Evolutionary conservation across 2,329 filamentous ascomycete species (phyloP).

Genomic region (Colletotrichum endophyticum): DNA sequence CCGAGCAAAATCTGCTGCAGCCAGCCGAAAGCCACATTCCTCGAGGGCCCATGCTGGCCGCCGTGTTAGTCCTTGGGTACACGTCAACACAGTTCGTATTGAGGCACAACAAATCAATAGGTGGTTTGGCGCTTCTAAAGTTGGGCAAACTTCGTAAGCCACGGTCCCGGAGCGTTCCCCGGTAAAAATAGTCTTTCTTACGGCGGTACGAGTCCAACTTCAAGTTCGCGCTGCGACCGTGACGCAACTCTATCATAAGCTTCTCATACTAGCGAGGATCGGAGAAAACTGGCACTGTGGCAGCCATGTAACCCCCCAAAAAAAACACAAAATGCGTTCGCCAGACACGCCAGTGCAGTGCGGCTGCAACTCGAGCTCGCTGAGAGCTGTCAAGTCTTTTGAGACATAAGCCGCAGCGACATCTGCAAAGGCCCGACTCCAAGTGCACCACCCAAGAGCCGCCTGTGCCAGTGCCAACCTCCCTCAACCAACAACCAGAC

Average conservation of each 20-base stretch:
- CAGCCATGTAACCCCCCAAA: neutral
- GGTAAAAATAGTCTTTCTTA: neutral
- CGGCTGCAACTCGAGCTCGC: neutral
- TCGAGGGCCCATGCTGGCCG: neutral
- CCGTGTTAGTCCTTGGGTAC: neutral
- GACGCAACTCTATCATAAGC: slow-evolving; percentile 4
- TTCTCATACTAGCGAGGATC: neutral
- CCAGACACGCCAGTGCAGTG: neutral
- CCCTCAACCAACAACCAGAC: neutral
- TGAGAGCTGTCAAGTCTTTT: neutral
- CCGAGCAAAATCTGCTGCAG: neutral
- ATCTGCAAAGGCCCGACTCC: neutral
- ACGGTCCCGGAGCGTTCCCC: neutral
- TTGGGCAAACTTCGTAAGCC: neutral
- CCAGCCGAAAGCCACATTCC: neutral
- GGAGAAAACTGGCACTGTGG: neutral
- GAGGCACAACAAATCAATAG: neutral
- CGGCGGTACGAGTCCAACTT: neutral
- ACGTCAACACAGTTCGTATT: neutral
- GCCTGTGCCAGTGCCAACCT: neutral
- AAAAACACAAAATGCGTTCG: neutral
- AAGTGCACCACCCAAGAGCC: neutral
- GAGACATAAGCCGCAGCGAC: neutral
- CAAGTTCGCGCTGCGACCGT: neutral
- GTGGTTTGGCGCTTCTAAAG: neutral